Percentiles rank a stretch among this genome's conserved stretches.
phyloP scores from a whole-genome alignment of 768 basidiomycete species.

The Leccinum olivaceopallidum region DNA sequence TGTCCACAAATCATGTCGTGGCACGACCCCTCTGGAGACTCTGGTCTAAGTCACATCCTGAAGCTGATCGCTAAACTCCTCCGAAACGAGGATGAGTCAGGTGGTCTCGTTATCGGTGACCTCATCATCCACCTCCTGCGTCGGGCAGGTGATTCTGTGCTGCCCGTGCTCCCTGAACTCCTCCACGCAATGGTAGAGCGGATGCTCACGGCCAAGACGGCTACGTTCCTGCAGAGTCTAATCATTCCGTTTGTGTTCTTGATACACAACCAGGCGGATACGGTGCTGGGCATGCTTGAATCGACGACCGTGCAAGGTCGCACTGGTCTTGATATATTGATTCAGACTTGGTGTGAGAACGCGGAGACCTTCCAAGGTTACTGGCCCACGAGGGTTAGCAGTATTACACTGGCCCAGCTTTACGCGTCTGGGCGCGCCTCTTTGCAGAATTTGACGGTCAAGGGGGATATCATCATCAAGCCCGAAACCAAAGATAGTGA shows the following conservation, averaged over 20 bases:
- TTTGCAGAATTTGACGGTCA: constrained; percentile 71
- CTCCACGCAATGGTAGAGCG: constrained; percentile 80
- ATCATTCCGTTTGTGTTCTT: constrained; percentile 94
- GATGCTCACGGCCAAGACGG: constrained; percentile 84
- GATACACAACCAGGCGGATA: constrained; percentile 82
- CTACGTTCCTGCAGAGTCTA: constrained; percentile 90
- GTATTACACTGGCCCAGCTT: constrained; percentile 76
- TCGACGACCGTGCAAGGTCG: constrained; percentile 57
- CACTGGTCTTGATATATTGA: constrained; percentile 80
- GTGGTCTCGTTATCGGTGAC: constrained; percentile 91
- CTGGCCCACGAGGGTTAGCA: constrained; percentile 89
- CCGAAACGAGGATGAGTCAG: constrained; percentile 82
- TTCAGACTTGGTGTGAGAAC: constrained; percentile 94
- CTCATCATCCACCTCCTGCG: constrained; percentile 91
- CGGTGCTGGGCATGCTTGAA: constrained; percentile 77
- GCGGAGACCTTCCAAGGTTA: constrained; percentile 93
- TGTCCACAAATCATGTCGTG: constrained; percentile 78
- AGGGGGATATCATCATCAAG: constrained; percentile 89
- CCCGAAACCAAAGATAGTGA: constrained; percentile 80
- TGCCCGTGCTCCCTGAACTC: constrained; percentile 85
- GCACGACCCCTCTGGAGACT: constrained; percentile 63
- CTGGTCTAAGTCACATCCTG: constrained; percentile 76
- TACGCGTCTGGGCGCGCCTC: constrained; percentile 65
- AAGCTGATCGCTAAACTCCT: constrained; percentile 77
- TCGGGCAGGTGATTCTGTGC: constrained; percentile 74